phyloP scores from a whole-genome alignment of 139 green algal species.

The Chlorella sp. region DNA sequence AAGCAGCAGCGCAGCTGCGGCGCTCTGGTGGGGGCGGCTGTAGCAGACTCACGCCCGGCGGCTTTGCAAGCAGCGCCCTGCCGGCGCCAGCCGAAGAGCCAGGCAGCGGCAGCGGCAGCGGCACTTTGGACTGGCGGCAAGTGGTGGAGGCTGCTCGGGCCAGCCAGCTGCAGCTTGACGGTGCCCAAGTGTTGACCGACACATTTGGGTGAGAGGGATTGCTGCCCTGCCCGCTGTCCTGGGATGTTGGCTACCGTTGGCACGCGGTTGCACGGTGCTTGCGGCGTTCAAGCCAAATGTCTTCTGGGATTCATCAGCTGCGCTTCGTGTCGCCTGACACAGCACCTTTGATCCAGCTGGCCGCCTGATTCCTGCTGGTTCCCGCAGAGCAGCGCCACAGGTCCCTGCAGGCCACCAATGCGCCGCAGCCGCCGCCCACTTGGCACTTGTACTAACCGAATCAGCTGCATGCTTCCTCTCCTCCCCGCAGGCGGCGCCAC shows the following conservation, averaged over 20 bases:
- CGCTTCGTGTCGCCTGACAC: no score
- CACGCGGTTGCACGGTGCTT: no score
- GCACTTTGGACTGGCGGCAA: conserved; percentile 58
- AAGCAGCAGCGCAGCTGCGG: conserved; percentile 12
- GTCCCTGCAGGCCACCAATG: no score
- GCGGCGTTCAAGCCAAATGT: no score
- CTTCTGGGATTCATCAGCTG: no score
- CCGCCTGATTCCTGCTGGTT: no score
- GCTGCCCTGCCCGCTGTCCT: not conserved
- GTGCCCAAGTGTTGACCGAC: conserved; percentile 67
- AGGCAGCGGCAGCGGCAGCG: not conserved
- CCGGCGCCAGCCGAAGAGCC: not conserved
- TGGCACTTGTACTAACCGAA: not conserved
- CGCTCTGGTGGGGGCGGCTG: not conserved
- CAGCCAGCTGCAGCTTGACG: not conserved
- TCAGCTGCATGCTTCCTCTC: not conserved
- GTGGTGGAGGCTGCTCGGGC: conserved; percentile 37
- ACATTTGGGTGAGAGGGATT: conserved; percentile 53
- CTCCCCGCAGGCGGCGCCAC: conserved; percentile 77
- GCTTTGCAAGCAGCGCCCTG: not conserved
- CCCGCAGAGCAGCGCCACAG: no score
- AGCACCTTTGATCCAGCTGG: no score
- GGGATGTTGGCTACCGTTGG: no score
- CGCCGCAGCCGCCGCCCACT: no score
- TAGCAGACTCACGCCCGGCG: not conserved